Percentiles rank a stretch among this genome's conserved stretches.
Evolutionary conservation across 2,329 filamentous ascomycete genomes (phyloP).

Genomic region (Alternaria incomplexa): DNA sequence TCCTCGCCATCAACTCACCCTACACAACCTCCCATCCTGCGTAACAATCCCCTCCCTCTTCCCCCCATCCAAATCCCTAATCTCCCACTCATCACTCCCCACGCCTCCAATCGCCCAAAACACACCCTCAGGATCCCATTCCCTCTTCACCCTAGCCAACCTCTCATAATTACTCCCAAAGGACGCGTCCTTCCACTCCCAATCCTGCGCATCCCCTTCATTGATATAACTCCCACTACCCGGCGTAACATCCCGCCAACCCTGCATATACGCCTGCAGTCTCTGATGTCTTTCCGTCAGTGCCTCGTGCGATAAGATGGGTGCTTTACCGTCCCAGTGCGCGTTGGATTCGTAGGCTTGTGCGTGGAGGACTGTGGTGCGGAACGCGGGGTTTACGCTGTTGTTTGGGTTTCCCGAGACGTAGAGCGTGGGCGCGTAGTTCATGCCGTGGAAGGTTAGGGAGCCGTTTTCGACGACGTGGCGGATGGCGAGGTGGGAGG

Average conservation of each 20-base stretch:
- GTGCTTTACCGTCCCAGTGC: slow-evolving; percentile 25
- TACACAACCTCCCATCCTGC: slow-evolving; percentile 37
- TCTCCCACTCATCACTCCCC: slow-evolving; percentile 35
- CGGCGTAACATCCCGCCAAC: slow-evolving; percentile 29
- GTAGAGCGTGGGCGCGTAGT: slow-evolving; percentile 20
- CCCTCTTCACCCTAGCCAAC: slow-evolving; percentile 27
- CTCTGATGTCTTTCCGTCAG: slow-evolving; percentile 12
- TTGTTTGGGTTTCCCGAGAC: slow-evolving; percentile 21
- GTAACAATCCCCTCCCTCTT: slow-evolving; percentile 21
- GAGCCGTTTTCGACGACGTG: slow-evolving; percentile 25
- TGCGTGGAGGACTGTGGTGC: slow-evolving; percentile 30
- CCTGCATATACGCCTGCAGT: slow-evolving; percentile 30
- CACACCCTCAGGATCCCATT: slow-evolving; percentile 31
- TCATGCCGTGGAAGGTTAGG: slow-evolving; percentile 36
- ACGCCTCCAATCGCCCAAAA: slow-evolving; percentile 34
- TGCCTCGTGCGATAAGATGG: background rate
- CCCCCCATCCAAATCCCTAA: slow-evolving; percentile 21
- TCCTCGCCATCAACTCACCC: slow-evolving; percentile 1
- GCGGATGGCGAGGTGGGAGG: slow-evolving; percentile 21
- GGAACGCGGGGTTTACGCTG: slow-evolving; percentile 31
- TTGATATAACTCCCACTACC: slow-evolving; percentile 35
- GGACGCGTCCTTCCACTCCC: slow-evolving; percentile 30
- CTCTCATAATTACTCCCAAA: slow-evolving; percentile 33
- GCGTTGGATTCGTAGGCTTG: slow-evolving; percentile 25
- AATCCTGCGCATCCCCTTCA: slow-evolving; percentile 38